Base-by-base conservation (phyloP, 805 yeast genomes). In the Wickerhamomyces subpelliculosus region DNA sequence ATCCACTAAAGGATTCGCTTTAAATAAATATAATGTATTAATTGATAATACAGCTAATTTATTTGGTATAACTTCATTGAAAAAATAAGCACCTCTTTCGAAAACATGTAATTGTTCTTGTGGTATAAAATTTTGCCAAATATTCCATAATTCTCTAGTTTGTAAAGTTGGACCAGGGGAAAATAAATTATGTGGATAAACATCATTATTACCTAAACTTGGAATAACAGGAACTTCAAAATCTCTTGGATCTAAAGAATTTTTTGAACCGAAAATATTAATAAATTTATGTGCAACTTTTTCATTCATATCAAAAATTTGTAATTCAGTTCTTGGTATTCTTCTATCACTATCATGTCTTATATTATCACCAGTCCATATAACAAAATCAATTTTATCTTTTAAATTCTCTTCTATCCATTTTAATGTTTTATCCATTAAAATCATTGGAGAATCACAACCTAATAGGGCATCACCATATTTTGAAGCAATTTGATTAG, bases 301-400 rank as follows among this genome's bases (percentile, higher is more conserved):
- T 44, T 71, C 68, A 54, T 85, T 85, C 75, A 80, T 70, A 11
- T 78, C 80, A 44, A 84, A 75, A 33, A 86, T 86, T 40, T 78
- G 75, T 41, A 54, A 51, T 51, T 85, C 94, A 1, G 84, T 75
- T 64, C 96, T 72, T 3, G 95, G 96, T 51, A 63, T 61, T 17
- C 57, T 55, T 54, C 94, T 66, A 60, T 85, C 95, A 50, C 80
- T 83, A 57, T 85, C 95, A 57, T 85, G 95, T 39, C 95, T 69
- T 33, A 84, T 75, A 50, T 85, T 86, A 60, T 86, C 96, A 24
- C 96, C 96, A 0, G 95, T 85, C 95, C 95, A 86, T 12, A 86
- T 72, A 11, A 86, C 80, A 59, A 86, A 86, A 57, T 86, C 96
- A 35, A 86, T 78, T 46, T 85, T 78, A 57, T 84, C 93, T 43